Evolutionary conservation across 2,329 filamentous ascomycete species (phyloP), one percentile per base, ranked within the genome.

Genomic region (Xylariaceae sp.): DNA sequence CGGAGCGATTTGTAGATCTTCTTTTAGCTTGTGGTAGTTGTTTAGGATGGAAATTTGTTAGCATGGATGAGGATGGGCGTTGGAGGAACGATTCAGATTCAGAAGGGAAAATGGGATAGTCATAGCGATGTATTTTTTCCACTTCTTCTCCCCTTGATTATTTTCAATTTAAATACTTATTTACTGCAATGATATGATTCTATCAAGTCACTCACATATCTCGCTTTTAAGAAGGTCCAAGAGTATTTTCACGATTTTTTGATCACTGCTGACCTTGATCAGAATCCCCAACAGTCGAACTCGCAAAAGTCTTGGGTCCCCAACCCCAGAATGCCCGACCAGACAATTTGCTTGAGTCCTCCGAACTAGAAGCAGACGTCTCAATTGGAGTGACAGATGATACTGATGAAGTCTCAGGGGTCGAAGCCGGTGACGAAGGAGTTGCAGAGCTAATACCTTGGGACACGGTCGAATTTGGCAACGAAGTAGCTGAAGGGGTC

Each of bases 1-100:
- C 63, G 53, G 55, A 62, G 54, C 47, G 55, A 66, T 44, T 55
- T 57, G 13, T 63, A 50, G 57, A 45, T 48, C 49, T 39, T 0
- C 6, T 55, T 48, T 34, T 34, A n/a, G n/a, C n/a, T n/a, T n/a
- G n/a, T n/a, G n/a, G n/a, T n/a, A n/a, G n/a, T n/a, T n/a, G n/a
- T n/a, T n/a, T 18, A 30, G 23, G 23, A 30, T 30, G 23, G 23
- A 4, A 23, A 4, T 30, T 30, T 5, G 23, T 30, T 5, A 30
- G 23, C 23, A 30, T 30, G 23, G 23, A 30, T 30, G 23, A 30
- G 23, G 23, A 30, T 30, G 23, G 37, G 37, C 37, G 37, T 42
- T 42, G 9, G 37, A 13, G 13, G 37, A 42, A 10, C 6, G 9
- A 42, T 42, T 42, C 13, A 42, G 37, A 42, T 13, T 42, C 9